These are phyloP conservation scores for Blastomyces emzantsi DNA, from an alignment of 2,329 filamentous ascomycete genomes.

Conservation along the genomic window DNA sequence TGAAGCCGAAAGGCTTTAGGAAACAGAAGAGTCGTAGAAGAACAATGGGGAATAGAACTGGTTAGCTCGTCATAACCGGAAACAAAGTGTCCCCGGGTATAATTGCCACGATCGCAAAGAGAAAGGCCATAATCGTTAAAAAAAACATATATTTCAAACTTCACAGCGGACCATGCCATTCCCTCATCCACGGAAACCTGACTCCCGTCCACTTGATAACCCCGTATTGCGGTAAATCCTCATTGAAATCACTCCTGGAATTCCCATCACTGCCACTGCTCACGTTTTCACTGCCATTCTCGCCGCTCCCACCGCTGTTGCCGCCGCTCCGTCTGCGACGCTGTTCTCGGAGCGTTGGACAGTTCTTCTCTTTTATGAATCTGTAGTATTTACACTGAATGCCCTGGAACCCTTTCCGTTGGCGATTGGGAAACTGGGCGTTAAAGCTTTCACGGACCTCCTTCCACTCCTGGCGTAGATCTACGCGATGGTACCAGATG, in stretches of 20 bases:
- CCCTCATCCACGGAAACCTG: constrained; percentile 39
- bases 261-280: constrained; percentile 13
- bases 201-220: constrained; percentile 33
- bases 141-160: not conserved
- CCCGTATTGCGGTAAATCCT: constrained; percentile 30
- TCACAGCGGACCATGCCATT: constrained; percentile 12
- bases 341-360: constrained; percentile 38
- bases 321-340: constrained; percentile 17
- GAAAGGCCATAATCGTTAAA: not conserved
- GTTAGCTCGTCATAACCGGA: not conserved
- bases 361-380: constrained; percentile 38
- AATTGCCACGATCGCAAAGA: not conserved
- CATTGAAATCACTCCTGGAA: constrained; percentile 10
- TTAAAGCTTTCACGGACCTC: constrained; percentile 38
- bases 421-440: constrained; percentile 34
- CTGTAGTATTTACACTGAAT: constrained; percentile 45
- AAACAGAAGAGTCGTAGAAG: not conserved
- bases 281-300: constrained; percentile 8
- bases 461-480: constrained; percentile 40
- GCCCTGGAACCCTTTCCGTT: constrained; percentile 35
- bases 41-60: not conserved
- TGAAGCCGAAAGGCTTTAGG: not conserved
- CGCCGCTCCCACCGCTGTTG: constrained; percentile 11
- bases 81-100: not conserved
- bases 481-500: constrained; percentile 43